Evolutionary conservation across 1,139 yeast species (phyloP), one percentile per base, ranked within the genome.

Genomic region (Saccharomycopsis phalli): DNA sequence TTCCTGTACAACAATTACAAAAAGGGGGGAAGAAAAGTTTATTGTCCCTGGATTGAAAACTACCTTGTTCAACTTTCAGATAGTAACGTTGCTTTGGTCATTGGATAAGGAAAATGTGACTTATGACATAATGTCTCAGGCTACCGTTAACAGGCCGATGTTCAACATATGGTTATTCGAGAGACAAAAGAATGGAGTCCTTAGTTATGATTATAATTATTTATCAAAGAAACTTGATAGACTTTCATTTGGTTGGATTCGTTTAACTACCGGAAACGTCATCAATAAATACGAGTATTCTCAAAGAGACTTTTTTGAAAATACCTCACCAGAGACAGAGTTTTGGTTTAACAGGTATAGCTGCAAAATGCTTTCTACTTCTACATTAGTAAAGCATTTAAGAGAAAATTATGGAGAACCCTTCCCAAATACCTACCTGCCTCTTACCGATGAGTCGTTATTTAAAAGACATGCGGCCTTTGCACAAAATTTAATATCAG

Each of bases 401-500:
- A 16, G 42, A 3, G 27, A 37, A 30, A 19, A 47, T n/a, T 34
- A 23, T 26, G 10, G 36, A 2, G 10, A 11, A 5, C 17, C 30
- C 16, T 32, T 44, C 11, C 47, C 50, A 3, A 17, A 14, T 21
- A n/a, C 13, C 6, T 6, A 8, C 7, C 5, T 2, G 25, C 36
- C 32, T 2, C n/a, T 4, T 11, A 8, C 14, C 19, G 16, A n/a
- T 21, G 2, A 19, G 11, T 22, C 10, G 7, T 25, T 11, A 19
- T n/a, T 13, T 23, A 28, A 29, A 4, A 25, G 31, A 17, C n/a
- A 11, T 4, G 41, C 40, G 3, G 40, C 62, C 5, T 71, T 70
- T 2, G 88, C 86, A 0, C 69, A 68, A 44, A 95, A 91, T 0
- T 61, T 88, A 6, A 58, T 88, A 30, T 81, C 93, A 1, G 97